These are phyloP conservation scores for Talaromyces sp. DNA, from an alignment of 2,329 filamentous ascomycete genomes.

Conservation along the genomic window DNA sequence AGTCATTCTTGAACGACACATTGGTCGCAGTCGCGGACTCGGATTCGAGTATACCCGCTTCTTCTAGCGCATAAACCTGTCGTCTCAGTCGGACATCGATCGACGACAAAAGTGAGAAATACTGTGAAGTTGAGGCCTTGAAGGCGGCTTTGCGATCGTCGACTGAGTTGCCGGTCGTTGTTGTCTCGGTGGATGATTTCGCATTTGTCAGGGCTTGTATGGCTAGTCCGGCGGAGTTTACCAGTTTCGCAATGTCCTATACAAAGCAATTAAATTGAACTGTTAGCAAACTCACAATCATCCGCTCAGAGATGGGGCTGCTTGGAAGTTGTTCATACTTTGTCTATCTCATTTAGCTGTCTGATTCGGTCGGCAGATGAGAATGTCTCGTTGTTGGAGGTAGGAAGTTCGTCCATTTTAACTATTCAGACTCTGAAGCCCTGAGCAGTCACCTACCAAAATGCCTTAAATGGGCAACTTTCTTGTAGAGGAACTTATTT, in stretches of 20 bases:
- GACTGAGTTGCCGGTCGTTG: conserved; percentile 37
- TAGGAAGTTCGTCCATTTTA: not conserved
- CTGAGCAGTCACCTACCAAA: not conserved
- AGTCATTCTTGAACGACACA: conserved; percentile 17
- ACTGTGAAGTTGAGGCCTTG: conserved; percentile 53
- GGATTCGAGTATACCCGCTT: conserved; percentile 65
- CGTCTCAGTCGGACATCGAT: conserved; percentile 70
- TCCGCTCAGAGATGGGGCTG: no score
- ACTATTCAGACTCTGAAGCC: not conserved
- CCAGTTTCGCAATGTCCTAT: conserved; percentile 50
- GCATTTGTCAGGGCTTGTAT: conserved; percentile 58
- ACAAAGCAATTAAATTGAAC: not conserved
- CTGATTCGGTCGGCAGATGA: conserved; percentile 72
- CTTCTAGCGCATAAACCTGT: conserved; percentile 74
- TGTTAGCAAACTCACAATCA: not conserved
- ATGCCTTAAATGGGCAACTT: no score
- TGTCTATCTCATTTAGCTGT: conserved; percentile 74
- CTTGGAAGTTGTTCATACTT: conserved; percentile 38
- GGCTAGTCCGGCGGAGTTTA: conserved; percentile 57
- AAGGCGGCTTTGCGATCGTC: conserved; percentile 57
- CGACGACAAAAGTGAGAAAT: conserved; percentile 67
- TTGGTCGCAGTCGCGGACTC: conserved; percentile 30
- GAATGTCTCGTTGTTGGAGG: conserved; percentile 42
- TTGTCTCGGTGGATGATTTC: conserved; percentile 27
- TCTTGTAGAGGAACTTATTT: not conserved